Evolutionary conservation across 192 early-diverging fungal genomes (phyloP).

Genomic region (Backusella luteola): DNA sequence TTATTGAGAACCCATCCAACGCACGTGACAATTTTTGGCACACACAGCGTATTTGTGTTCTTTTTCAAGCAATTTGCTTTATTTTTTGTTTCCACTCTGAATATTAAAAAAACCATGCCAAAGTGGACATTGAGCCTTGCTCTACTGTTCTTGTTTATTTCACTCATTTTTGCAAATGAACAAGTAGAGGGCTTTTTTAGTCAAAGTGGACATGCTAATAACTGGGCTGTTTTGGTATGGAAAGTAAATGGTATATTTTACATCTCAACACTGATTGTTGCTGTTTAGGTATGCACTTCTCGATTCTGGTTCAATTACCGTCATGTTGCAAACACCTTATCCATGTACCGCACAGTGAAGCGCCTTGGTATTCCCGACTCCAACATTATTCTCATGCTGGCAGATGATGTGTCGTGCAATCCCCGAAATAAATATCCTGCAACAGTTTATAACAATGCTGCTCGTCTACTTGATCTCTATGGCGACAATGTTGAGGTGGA

Average conservation of each 20-base stretch:
- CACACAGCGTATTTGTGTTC: neutral
- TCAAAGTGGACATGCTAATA: conserved; percentile 82
- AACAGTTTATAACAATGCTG: conserved; percentile 91
- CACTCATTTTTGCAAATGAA: conserved; percentile 10
- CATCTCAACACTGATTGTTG: neutral
- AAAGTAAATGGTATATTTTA: neutral
- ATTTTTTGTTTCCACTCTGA: neutral
- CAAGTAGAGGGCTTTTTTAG: conserved; percentile 60
- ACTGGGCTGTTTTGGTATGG: conserved; percentile 96
- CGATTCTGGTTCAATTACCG: conserved; percentile 99
- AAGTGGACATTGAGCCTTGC: conserved; percentile 1
- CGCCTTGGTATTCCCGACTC: conserved; percentile 97
- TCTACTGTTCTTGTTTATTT: conserved; percentile 1
- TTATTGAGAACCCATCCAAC: conserved; percentile 31
- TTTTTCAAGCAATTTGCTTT: neutral
- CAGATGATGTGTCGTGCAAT: conserved; percentile 99
- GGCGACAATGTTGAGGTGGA: conserved; percentile 98
- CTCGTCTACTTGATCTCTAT: conserved; percentile 82
- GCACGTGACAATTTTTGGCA: neutral
- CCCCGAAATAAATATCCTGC: conserved; percentile 90
- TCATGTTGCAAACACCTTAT: conserved; percentile 97
- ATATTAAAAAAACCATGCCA: neutral
- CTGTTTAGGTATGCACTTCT: conserved; percentile 84
- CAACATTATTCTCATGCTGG: conserved; percentile 99
- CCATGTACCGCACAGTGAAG: conserved; percentile 98